These are phyloP conservation scores for Lecanicillium sp. DNA, from an alignment of 2,329 filamentous ascomycete species.

Conservation along the genomic window DNA sequence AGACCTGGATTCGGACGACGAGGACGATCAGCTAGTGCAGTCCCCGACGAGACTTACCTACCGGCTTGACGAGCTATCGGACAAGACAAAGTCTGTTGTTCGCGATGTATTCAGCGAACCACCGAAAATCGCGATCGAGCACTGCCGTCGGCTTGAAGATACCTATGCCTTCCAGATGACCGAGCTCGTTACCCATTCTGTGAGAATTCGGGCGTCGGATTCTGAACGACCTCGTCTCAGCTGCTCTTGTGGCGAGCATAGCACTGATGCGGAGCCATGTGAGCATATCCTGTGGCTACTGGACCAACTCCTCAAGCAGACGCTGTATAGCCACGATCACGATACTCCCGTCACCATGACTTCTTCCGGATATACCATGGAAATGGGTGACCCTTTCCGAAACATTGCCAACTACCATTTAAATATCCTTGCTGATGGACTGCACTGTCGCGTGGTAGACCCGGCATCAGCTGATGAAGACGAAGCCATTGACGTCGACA, in stretches of 20 bases:
- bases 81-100: conserved; percentile 27
- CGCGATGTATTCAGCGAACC: conserved; percentile 38
- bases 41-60: conserved; percentile 34
- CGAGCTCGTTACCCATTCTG: conserved; percentile 42
- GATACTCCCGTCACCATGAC: conserved; percentile 33
- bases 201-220: conserved; percentile 36
- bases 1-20: conserved; percentile 18
- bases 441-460: conserved; percentile 39
- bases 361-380: conserved; percentile 31
- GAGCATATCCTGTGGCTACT: conserved; percentile 46
- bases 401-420: conserved; percentile 43
- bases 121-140: conserved; percentile 40
- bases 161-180: conserved; percentile 49
- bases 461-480: conserved; percentile 16
- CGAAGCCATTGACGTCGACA: conserved; percentile 23
- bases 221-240: conserved; percentile 31
- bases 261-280: conserved; percentile 29
- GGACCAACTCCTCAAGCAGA: conserved; percentile 42
- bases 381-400: conserved; percentile 39
- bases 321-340: conserved; percentile 30
- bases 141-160: conserved; percentile 37
- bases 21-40: conserved; percentile 23
- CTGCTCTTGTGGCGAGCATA: conserved; percentile 35
- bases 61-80: conserved; percentile 28
- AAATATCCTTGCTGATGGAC: conserved; percentile 40